These are phyloP conservation scores for Coelastrella sp. DNA, from an alignment of 139 green algal species.

Conservation along the genomic window DNA sequence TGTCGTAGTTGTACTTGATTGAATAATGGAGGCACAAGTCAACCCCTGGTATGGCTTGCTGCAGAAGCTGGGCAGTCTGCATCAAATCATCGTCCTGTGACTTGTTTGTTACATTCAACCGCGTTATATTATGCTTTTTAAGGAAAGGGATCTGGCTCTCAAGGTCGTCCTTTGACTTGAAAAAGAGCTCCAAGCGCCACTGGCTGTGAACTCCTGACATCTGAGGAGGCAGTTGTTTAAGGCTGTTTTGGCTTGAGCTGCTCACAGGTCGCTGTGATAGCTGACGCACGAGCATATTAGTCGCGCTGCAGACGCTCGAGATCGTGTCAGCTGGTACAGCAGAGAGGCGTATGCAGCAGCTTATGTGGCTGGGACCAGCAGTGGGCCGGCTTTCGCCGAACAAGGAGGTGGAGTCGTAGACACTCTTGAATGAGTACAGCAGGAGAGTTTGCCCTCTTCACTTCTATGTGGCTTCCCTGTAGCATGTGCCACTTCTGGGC, in stretches of 20 bases:
- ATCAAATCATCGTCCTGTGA: slow-evolving; percentile 54
- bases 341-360: neutral
- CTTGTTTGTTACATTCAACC: slow-evolving; percentile 64
- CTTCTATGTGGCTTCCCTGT: too few relatives aligned
- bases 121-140: neutral
- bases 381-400: neutral
- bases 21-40: slow-evolving; percentile 61
- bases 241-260: too few relatives aligned
- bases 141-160: slow-evolving; percentile 49
- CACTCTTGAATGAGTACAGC: too few relatives aligned
- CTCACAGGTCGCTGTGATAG: too few relatives aligned
- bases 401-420: too few relatives aligned
- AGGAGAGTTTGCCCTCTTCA: too few relatives aligned
- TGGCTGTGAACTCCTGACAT: neutral
- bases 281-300: too few relatives aligned
- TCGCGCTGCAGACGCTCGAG: too few relatives aligned
- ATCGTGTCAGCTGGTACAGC: too few relatives aligned
- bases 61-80: neutral
- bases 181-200: slow-evolving; percentile 65
- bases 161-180: slow-evolving; percentile 49
- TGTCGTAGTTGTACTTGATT: slow-evolving; percentile 58
- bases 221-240: too few relatives aligned
- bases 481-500: neutral
- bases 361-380: neutral
- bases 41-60: neutral